Conservation (phyloP, 2,329 filamentous ascomycete genomes). For the Didymella lethalis region DNA sequence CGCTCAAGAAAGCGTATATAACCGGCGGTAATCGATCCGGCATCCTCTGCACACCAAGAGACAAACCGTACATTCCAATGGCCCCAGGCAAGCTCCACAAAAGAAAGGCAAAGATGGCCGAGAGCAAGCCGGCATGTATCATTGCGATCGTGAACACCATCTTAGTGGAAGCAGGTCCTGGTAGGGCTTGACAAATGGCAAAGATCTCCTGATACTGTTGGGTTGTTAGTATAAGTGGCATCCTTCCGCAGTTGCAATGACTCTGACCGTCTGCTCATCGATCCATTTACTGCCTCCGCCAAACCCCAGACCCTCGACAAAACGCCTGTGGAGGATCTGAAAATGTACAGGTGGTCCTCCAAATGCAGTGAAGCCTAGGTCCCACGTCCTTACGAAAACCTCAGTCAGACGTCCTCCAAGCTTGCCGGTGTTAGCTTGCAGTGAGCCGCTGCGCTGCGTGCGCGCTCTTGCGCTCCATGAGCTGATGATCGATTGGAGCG, state of each 20-base stretch:
- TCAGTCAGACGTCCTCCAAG: conserved; percentile 38
- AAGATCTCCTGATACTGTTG: conserved; percentile 75
- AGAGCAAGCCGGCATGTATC: conserved; percentile 66
- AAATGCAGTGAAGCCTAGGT: conserved; percentile 71
- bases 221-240: neutral
- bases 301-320: conserved; percentile 60
- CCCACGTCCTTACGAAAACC: conserved; percentile 55
- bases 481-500: conserved; percentile 33
- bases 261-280: conserved; percentile 69
- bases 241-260: neutral
- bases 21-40: conserved; percentile 64
- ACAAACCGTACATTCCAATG: conserved; percentile 72
- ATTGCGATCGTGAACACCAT: conserved; percentile 74
- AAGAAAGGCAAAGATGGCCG: conserved; percentile 67
- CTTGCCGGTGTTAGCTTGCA: conserved; percentile 33
- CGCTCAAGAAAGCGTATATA: conserved; percentile 74
- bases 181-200: conserved; percentile 71
- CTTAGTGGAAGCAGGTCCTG: conserved; percentile 74
- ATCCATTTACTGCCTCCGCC: conserved; percentile 68
- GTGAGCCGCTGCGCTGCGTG: conserved; percentile 22
- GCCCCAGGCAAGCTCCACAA: conserved; percentile 76
- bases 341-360: conserved; percentile 76
- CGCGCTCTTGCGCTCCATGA: conserved; percentile 32
- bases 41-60: conserved; percentile 70
- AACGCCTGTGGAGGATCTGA: conserved; percentile 69